These are phyloP conservation scores for Apocynum venetum DNA, from an alignment of 257 asterid species.

Conservation along the genomic window DNA sequence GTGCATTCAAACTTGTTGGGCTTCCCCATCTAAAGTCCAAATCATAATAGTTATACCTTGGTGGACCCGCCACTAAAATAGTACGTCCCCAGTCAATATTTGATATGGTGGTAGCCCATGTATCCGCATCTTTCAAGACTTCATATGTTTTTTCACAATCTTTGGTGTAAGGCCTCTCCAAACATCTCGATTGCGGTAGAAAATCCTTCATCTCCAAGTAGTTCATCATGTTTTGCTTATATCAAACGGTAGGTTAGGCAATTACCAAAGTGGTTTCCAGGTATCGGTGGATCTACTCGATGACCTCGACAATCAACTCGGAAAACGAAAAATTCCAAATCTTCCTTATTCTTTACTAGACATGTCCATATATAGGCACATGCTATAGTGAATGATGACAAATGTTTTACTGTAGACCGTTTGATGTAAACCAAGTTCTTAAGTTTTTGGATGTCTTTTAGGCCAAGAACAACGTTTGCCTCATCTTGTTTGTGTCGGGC, in stretches of 20 bases:
- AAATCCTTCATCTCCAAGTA: conserved; percentile 27
- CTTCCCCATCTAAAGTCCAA: conserved; percentile 48
- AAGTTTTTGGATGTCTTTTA: conserved; percentile 18
- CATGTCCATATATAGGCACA: conserved; percentile 42
- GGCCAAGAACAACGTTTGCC: conserved; percentile 26
- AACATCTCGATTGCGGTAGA: conserved; percentile 24
- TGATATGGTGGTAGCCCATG: conserved; percentile 8
- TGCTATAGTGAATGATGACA: conserved; percentile 34
- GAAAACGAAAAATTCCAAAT: conserved; percentile 12
- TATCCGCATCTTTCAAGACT: conserved; percentile 19
- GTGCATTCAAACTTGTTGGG: conserved; percentile 31
- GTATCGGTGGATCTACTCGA: conserved; percentile 25
- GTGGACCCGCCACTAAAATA: conserved; percentile 37
- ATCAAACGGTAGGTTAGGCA: conserved; percentile 18
- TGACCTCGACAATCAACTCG: conserved; percentile 23
- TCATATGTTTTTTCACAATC: background rate
- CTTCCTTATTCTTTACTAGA: conserved; percentile 9
- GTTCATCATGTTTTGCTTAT: background rate
- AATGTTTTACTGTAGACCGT: background rate
- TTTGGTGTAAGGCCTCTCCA: conserved; percentile 19
- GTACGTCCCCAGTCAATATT: background rate
- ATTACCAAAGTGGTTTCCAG: conserved; percentile 37
- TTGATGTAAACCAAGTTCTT: conserved; percentile 16
- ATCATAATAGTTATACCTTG: conserved; percentile 30
- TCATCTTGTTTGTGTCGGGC: conserved; percentile 21